phyloP scores from a whole-genome alignment of 2,329 filamentous ascomycete genomes.

The Rugonectria rugulosa region DNA sequence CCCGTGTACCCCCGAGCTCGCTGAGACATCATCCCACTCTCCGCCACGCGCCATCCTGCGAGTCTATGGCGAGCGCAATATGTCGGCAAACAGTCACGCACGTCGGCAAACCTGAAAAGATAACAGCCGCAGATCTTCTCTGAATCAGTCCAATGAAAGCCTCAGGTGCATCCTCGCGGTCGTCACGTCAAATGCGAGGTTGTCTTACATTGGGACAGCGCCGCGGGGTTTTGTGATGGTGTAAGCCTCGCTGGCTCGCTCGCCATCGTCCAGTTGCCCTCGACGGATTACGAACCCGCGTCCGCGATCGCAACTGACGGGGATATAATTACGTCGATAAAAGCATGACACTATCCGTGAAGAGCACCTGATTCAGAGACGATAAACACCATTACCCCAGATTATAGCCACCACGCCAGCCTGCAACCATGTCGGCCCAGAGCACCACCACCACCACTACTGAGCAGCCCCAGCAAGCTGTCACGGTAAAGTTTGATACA shows the following conservation, averaged over 20 bases:
- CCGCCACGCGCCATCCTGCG: conserved; percentile 3
- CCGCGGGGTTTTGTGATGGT: conserved; percentile 7
- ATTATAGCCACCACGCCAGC: neutral
- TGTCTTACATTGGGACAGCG: neutral
- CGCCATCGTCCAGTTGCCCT: conserved; percentile 3
- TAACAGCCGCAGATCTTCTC: conserved; percentile 5
- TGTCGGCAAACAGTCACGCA: too few relatives aligned
- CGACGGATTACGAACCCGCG: neutral
- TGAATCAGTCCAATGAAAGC: neutral
- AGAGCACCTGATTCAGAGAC: neutral
- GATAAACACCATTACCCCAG: neutral
- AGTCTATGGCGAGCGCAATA: conserved; percentile 12
- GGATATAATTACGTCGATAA: neutral
- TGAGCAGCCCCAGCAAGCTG: neutral
- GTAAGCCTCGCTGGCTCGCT: neutral
- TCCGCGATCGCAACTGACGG: neutral
- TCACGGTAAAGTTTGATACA: conserved; percentile 7
- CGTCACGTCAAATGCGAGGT: too few relatives aligned
- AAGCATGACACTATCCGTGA: neutral
- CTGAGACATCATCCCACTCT: neutral
- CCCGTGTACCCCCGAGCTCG: conserved; percentile 1
- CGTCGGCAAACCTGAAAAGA: neutral
- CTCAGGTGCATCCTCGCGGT: too few relatives aligned
- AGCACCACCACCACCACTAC: neutral
- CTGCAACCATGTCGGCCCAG: neutral